Base-by-base conservation (phyloP, 257 asterid species). In the Fraxinus cuspidata region DNA sequence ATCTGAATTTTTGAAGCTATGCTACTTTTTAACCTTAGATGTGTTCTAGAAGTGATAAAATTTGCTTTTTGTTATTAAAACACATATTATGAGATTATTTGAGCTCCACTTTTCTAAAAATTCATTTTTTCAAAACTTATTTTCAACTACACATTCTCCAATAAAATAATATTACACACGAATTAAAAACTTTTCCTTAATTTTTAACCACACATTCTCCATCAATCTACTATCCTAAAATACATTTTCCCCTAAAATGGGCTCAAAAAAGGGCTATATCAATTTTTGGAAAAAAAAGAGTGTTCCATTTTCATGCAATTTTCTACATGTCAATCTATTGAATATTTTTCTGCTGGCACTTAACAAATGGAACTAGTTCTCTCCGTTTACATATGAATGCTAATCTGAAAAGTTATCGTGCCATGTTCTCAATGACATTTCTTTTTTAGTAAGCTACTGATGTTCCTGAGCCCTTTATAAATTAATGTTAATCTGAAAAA, bases 401-500 rank as follows among this genome's bases (percentile, higher is more conserved):
- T 72, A 69, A 74, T 72, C 58, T 51, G 47, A 74, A 70, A 60
- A 47, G 37, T 72, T 69, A 38, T 73, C 18, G 3, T 75, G 27
- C 77, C 27, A 67, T 40, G 47, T 66, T 42, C n/a, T 40, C 4
- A 8, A 69, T 51, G 21, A 65, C 65, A 37, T 65, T 72, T 71
- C 51, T 19, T 53, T 71, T 80, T 49, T 66, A 28, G 73, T n/a
- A 32, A 71, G 64, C 37, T 40, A 53, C 63, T 5, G 9, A 56
- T 56, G 53, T 56, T 56, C 47, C 73, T 75, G 47, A 75, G 72
- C 60, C 72, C 35, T 35, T 69, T 40, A 25, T 34, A 34, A 4
- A 78, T 76, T 75, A 74, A 32, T 76, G 82, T 71, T 71, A 68
- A 74, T 74, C 64, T 49, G 44, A 73, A 64, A 71, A 60, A 47